These are phyloP conservation scores for Tulasnella sp. DNA, from an alignment of 768 basidiomycete genomes.

Conservation along the genomic window DNA sequence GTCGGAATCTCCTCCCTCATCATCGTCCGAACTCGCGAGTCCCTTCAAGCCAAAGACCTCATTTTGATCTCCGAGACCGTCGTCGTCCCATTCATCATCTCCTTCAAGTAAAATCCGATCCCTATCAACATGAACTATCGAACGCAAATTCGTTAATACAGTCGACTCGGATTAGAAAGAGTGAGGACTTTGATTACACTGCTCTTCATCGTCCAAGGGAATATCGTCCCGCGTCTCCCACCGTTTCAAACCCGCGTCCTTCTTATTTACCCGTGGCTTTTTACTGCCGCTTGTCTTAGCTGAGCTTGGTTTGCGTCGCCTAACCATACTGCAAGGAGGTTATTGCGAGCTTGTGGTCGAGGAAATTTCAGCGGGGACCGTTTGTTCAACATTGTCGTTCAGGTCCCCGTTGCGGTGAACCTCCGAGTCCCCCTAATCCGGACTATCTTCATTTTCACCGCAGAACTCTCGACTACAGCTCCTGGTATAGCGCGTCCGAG, in stretches of 20 bases:
- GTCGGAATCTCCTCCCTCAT: constrained; percentile 35
- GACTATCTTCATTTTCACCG: no score
- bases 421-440: background rate
- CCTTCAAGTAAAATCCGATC: constrained; percentile 77
- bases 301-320: constrained; percentile 5
- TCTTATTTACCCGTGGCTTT: background rate
- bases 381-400: background rate
- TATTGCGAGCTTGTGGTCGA: background rate
- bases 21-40: constrained; percentile 39
- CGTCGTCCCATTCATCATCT: constrained; percentile 42
- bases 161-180: constrained; percentile 12
- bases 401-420: background rate
- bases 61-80: constrained; percentile 62
- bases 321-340: constrained; percentile 3
- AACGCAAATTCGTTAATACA: constrained; percentile 15
- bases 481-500: no score
- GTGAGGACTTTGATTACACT: constrained; percentile 46
- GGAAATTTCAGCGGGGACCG: constrained; percentile 4
- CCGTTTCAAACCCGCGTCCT: constrained; percentile 43
- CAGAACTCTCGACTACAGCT: no score
- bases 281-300: background rate
- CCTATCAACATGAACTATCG: constrained; percentile 62
- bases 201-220: constrained; percentile 72
- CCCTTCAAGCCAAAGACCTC: constrained; percentile 77
- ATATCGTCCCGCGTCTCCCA: constrained; percentile 69